Base-by-base conservation (phyloP, 1,284 basidiomycete species). In the Pseudozyma pruni region DNA sequence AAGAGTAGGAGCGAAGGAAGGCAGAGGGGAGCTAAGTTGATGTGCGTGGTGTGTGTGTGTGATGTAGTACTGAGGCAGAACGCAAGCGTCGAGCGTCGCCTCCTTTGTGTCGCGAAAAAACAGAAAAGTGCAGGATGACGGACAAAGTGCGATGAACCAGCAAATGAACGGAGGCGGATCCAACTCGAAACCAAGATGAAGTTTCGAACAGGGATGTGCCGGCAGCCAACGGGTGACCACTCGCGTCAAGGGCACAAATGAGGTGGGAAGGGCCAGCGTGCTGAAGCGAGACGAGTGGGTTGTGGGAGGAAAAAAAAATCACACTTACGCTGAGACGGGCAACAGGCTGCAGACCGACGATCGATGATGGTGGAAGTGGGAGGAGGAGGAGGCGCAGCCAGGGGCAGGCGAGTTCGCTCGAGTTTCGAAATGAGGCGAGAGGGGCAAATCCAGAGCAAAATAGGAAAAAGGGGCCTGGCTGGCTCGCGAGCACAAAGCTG, bases 1-100 rank as follows among this genome's bases (percentile, higher is more conserved):
- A 27, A 19, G 20, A 34, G 27, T 16, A 34, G 34, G 35, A 17
- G 40, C 31, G 32, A 4, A 32, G 38, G 16, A 20, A 19, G 45
- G 45, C 35, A 39, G 23, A 48, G 45, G 41, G 43, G 38, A 54
- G 44, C 44, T 62, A 52, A 39, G n/a, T 25, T 55, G 59, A 29
- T 7, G 27, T 29, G 27, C 11, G 27, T n/a, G n/a, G 37, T 48
- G 46, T 48, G 20, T n/a, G 42, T 31, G 48, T 56, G 51, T 49
- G 52, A 61, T 61, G 52, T 50, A 51, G 62, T 59, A 47, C 56
- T 55, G 62, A 59, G 62, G 62, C 62, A 66, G 56, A 59, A 49
- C 51, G 62, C 62, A 54, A 51, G 47, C 51, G 62, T 41, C 39
- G 51, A 55, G 55, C 51, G 53, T 7, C 42, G 23, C 29, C 41